Conservation (phyloP, 2,329 filamentous ascomycete genomes). For the Fusarium chuoi region DNA sequence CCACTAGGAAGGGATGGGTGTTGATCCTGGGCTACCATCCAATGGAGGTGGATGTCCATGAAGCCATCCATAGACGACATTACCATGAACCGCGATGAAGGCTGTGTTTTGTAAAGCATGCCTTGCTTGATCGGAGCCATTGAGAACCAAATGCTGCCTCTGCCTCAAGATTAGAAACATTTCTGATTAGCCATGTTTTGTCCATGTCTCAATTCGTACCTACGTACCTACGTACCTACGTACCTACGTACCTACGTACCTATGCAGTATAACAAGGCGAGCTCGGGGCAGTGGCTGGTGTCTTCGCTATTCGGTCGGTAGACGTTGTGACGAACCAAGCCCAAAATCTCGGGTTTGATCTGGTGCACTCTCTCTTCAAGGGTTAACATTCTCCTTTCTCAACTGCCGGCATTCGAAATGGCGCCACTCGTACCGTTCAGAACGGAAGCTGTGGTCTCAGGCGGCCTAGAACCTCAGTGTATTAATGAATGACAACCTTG, state of each 20-base stretch:
- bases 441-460: constrained; percentile 14
- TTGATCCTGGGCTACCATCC: not conserved
- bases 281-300: not conserved
- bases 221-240: not conserved
- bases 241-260: not conserved
- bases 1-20: constrained; percentile 13
- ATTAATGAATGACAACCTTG: constrained; percentile 13
- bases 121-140: not conserved
- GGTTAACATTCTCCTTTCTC: not conserved
- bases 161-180: not conserved
- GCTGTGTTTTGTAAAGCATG: constrained; percentile 19
- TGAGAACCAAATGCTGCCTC: not conserved
- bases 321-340: not conserved
- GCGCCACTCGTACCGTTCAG: constrained; percentile 8
- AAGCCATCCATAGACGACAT: constrained; percentile 10
- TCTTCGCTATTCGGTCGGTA: not conserved
- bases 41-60: not conserved
- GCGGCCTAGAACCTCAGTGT: constrained; percentile 22
- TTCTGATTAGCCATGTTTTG: not conserved
- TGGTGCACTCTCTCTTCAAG: not conserved
- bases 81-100: constrained; percentile 35
- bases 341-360: not conserved
- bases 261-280: not conserved
- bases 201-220: not conserved
- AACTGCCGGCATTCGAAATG: constrained; percentile 35